These are phyloP conservation scores for Xylariaceae sp. DNA, from an alignment of 2,329 filamentous ascomycete species.

Conservation along the genomic window DNA sequence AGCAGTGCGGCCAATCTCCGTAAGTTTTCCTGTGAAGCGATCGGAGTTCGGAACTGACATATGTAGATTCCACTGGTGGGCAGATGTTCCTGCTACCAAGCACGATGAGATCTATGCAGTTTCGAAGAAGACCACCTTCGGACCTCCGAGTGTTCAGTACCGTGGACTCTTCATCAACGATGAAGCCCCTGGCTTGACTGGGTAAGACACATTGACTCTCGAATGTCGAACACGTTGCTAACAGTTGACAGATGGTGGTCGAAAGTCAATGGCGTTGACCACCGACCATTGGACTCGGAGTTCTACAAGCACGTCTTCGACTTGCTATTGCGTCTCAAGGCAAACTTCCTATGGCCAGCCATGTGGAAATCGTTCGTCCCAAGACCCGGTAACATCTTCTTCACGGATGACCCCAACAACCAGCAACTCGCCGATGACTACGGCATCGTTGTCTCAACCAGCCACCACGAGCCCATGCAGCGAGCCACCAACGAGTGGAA, in stretches of 20 bases:
- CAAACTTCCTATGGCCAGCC: slow-evolving; percentile 64
- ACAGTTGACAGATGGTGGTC: slow-evolving; percentile 49
- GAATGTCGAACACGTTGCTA: slow-evolving; percentile 37
- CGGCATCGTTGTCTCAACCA: slow-evolving; percentile 59
- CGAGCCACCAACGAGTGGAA: slow-evolving; percentile 49
- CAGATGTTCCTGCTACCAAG: slow-evolving; percentile 48
- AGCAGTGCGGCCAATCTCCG: slow-evolving; percentile 59
- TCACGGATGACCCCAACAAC: slow-evolving; percentile 55
- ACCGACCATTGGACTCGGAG: slow-evolving; percentile 44
- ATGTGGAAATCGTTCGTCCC: slow-evolving; percentile 52
- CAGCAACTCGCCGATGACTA: slow-evolving; percentile 57
- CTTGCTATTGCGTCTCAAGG: slow-evolving; percentile 53
- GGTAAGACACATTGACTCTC: slow-evolving; percentile 4
- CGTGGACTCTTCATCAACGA: slow-evolving; percentile 61
- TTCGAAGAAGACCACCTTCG: slow-evolving; percentile 42
- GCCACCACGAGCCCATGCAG: slow-evolving; percentile 62
- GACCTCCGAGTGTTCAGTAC: slow-evolving; percentile 53
- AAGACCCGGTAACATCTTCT: slow-evolving; percentile 51
- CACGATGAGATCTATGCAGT: slow-evolving; percentile 47
- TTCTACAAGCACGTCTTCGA: slow-evolving; percentile 62
- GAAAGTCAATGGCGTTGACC: slow-evolving; percentile 41
- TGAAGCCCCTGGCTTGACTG: slow-evolving; percentile 51
- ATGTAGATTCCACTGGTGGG: slow-evolving; percentile 51
- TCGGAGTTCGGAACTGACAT: neutral
- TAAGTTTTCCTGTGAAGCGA: slow-evolving; percentile 13